Conservation (phyloP, 1,284 basidiomycete species). For the Ustilago vetiveriae region DNA sequence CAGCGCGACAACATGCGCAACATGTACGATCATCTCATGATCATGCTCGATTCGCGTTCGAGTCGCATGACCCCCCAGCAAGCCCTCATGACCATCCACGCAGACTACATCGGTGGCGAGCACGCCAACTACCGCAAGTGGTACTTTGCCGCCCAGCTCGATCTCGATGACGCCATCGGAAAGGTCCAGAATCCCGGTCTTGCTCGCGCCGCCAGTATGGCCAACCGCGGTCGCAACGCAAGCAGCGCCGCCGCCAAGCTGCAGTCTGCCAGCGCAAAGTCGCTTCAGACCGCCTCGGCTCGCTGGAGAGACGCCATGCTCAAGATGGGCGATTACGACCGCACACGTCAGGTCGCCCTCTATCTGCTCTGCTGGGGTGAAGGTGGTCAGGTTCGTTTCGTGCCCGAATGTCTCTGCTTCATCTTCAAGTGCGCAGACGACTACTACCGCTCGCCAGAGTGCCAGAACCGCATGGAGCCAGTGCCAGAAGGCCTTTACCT, state of each 20-base stretch:
- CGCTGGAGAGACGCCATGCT: conserved; percentile 98
- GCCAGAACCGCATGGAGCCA: conserved; percentile 90
- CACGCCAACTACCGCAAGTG: conserved; percentile 72
- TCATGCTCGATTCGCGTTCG: conserved; percentile 79
- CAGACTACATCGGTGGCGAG: conserved; percentile 96
- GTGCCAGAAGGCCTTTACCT: conserved; percentile 96
- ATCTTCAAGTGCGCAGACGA: conserved; percentile 99
- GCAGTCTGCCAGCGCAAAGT: conserved; percentile 78
- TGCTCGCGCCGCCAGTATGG: conserved; percentile 82
- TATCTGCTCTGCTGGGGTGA: conserved; percentile 98
- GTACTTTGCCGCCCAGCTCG: conserved; percentile 99
- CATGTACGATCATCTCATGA: conserved; percentile 97
- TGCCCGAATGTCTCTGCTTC: conserved; percentile 96
- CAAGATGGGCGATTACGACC: conserved; percentile 98
- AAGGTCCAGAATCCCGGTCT: conserved; percentile 90
- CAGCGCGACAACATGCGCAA: conserved; percentile 79
- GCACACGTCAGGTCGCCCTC: conserved; percentile 93
- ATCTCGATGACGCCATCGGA: conserved; percentile 97
- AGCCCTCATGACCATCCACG: conserved; percentile 88
- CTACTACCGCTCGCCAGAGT: conserved; percentile 99
- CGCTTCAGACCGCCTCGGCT: conserved; percentile 80
- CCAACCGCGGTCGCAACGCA: conserved; percentile 67
- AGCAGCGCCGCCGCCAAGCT: conserved; percentile 69
- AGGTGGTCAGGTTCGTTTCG: conserved; percentile 96
- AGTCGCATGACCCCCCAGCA: conserved; percentile 93